Evolutionary conservation across 257 asterid species (phyloP).

Genomic region (Plantago elongata): DNA sequence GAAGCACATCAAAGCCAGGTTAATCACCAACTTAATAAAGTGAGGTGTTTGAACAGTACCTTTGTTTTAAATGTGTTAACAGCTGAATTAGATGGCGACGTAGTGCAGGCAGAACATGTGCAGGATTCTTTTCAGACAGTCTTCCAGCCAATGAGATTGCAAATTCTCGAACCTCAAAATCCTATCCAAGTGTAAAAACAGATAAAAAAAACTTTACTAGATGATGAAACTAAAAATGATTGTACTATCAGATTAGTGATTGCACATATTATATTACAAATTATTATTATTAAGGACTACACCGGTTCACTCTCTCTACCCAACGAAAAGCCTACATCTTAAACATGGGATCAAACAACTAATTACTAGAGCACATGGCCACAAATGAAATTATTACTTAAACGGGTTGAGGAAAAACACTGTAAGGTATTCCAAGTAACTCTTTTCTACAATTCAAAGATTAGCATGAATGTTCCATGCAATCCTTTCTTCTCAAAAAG

Average conservation of each 20-base stretch:
- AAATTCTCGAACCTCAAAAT: constrained; percentile 81
- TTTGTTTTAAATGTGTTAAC: constrained; percentile 89
- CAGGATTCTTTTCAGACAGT: constrained; percentile 97
- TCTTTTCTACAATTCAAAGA: not conserved
- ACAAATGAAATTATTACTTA: constrained; percentile 1
- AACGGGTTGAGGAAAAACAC: not conserved
- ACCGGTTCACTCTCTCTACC: constrained; percentile 12
- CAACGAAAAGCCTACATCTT: constrained; percentile 1
- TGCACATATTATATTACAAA: constrained; percentile 8
- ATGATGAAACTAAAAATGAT: constrained; percentile 14
- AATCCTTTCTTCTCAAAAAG: not conserved
- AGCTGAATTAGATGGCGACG: constrained; percentile 98
- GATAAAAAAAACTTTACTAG: constrained; percentile 15
- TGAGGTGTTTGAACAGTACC: constrained; percentile 41
- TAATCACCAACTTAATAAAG: constrained; percentile 14
- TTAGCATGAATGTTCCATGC: not conserved
- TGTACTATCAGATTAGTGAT: constrained; percentile 3
- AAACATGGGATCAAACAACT: not conserved
- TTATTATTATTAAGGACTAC: constrained; percentile 13
- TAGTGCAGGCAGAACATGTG: constrained; percentile 97
- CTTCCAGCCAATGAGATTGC: constrained; percentile 97
- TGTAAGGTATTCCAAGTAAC: not conserved
- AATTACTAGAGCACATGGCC: not conserved
- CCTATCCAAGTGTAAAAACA: constrained; percentile 39
- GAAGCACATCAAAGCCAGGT: constrained; percentile 10